These are phyloP conservation scores for Yamadazyma sp. DNA, from an alignment of 1,139 yeast genomes.

Conservation along the genomic window DNA sequence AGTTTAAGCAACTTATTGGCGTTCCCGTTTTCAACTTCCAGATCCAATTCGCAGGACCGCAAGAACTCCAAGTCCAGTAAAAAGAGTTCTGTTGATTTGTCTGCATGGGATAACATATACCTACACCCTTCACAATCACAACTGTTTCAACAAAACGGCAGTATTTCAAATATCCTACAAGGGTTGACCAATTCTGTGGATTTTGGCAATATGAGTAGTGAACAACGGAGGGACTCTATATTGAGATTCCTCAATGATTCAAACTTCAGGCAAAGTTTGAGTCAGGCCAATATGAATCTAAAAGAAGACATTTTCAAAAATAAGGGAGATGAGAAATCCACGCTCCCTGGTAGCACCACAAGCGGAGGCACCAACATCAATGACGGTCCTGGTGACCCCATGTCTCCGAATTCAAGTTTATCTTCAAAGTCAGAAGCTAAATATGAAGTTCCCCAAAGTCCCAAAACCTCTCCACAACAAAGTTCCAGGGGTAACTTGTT, in stretches of 20 bases:
- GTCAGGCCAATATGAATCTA: slow-evolving; percentile 19
- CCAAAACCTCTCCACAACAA: slow-evolving; percentile 38
- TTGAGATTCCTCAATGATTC: slow-evolving; percentile 38
- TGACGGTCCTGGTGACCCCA: slow-evolving; percentile 8
- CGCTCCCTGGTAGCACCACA: slow-evolving; percentile 1
- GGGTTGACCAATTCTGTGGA: slow-evolving; percentile 40
- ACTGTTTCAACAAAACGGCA: slow-evolving; percentile 19
- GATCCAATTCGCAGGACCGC: slow-evolving; percentile 15
- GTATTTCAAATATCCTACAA: slow-evolving; percentile 37
- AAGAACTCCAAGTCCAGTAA: slow-evolving; percentile 19
- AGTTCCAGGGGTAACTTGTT: neutral
- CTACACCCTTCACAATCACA: slow-evolving; percentile 10
- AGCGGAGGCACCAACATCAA: neutral
- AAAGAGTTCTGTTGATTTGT: slow-evolving; percentile 30
- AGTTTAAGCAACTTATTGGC: slow-evolving; percentile 34
- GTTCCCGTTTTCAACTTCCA: slow-evolving; percentile 10
- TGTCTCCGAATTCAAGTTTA: slow-evolving; percentile 39
- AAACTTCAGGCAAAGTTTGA: slow-evolving; percentile 11
- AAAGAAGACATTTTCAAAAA: slow-evolving; percentile 44
- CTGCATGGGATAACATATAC: slow-evolving; percentile 3
- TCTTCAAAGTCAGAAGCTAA: slow-evolving; percentile 33
- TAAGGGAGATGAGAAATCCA: slow-evolving; percentile 3
- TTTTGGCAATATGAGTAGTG: slow-evolving; percentile 40
- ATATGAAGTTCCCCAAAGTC: slow-evolving; percentile 43
- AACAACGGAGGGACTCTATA: slow-evolving; percentile 45